Conservation (phyloP, 306 rosid species). For the Quercus dentata region DNA sequence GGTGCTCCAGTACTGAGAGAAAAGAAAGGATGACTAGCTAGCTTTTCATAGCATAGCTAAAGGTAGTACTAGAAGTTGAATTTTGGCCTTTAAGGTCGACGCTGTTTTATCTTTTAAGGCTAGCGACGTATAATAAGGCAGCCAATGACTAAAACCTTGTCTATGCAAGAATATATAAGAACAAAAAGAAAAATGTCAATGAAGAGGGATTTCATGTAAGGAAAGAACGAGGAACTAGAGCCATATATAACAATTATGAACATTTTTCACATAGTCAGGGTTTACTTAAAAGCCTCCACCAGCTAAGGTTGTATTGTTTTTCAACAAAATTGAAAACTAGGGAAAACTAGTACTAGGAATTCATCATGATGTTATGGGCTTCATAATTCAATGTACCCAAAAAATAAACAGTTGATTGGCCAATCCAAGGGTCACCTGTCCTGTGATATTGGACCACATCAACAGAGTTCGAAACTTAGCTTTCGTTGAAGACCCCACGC, state of each 20-base stretch:
- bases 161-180: neutral
- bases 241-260: neutral
- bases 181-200: neutral
- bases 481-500: slow-evolving; percentile 16
- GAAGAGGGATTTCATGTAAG: neutral
- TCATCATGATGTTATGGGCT: neutral
- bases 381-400: neutral
- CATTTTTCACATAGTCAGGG: neutral
- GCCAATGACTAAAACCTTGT: too few relatives aligned
- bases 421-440: neutral
- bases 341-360: neutral
- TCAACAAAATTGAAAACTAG: neutral
- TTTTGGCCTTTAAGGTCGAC: neutral
- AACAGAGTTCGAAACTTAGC: slow-evolving; percentile 1
- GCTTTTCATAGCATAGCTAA: neutral
- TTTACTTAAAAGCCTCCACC: neutral
- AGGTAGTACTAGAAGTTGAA: neutral
- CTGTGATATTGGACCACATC: slow-evolving; percentile 13
- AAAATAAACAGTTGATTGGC: neutral
- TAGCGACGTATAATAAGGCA: too few relatives aligned
- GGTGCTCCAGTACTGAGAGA: neutral
- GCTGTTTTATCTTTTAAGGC: too few relatives aligned
- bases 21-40: neutral
- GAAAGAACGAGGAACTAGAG: neutral
- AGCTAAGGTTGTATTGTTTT: neutral